Base-by-base conservation (phyloP, 1,139 yeast genomes). In the Zygosaccharomyces sapae region DNA sequence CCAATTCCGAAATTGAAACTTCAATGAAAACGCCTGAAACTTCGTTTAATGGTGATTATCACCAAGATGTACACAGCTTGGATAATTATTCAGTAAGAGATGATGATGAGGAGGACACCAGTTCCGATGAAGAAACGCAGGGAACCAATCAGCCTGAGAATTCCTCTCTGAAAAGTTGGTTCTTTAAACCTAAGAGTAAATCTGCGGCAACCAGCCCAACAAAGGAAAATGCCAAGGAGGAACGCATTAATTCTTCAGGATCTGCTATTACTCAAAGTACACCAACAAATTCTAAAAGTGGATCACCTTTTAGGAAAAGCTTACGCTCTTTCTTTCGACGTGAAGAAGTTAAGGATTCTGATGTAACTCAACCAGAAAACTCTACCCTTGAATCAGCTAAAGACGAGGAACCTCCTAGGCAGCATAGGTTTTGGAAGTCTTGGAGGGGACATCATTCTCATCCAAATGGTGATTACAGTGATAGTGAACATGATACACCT, bases 381-480 rank as follows among this genome's bases (percentile, higher is more conserved):
- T n/a, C 10, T 13, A 25, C 7, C 37, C 7, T 6, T 29, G 24
- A 37, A 37, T 7, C 24, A 16, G 41, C 19, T n/a, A 31, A n/a
- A 8, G 33, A 12, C 3, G 35, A 18, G n/a, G 31, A 35, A 42
- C 25, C 34, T 9, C 38, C 25, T 10, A 31, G 33, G 13, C 45
- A 36, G 10, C 46, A 45, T 9, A 51, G 44, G 33, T 54, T 53
- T 41, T 54, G 57, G 57, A 53, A 47, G 38, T 41, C 52, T 13
- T 54, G 55, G 55, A 54, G 47, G 35, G 42, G 48, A 8, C 49
- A 51, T 25, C 44, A 41, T 19, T 43, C 44, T 33, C 50, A 46
- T 16, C 41, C 43, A 3, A 31, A 31, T 13, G 8, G 10, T 9
- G 19, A 13, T n/a, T 9, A 31, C 7, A 9, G 3, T 13, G 34